These are phyloP conservation scores for Phytophthora parvispora DNA, from an alignment of 352 stramenopile species.

Conservation along the genomic window DNA sequence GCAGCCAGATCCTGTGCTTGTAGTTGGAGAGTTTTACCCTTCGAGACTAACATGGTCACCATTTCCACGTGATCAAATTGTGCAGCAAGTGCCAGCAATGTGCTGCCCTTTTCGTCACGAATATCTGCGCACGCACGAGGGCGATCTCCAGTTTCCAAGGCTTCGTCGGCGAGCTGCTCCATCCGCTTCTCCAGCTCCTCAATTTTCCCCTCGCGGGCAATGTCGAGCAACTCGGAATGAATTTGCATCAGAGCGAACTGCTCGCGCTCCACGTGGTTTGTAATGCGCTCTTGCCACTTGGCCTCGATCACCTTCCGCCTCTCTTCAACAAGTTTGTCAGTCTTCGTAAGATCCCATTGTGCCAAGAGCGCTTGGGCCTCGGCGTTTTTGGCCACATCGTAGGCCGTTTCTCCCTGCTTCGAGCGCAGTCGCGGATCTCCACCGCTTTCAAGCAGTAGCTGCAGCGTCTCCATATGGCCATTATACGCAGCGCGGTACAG, in stretches of 20 bases:
- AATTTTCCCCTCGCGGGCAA: slow-evolving; percentile 54
- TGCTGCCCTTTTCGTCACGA: slow-evolving; percentile 83
- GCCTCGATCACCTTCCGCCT: slow-evolving; percentile 73
- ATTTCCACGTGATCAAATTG: slow-evolving; percentile 79
- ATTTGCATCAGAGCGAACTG: slow-evolving; percentile 86
- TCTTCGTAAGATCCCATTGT: slow-evolving; percentile 80
- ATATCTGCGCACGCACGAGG: slow-evolving; percentile 78
- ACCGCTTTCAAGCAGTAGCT: slow-evolving; percentile 75
- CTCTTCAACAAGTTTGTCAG: slow-evolving; percentile 72
- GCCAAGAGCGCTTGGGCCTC: slow-evolving; percentile 70
- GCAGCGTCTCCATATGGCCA: slow-evolving; percentile 75
- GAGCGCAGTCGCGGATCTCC: slow-evolving; percentile 77
- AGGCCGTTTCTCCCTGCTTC: slow-evolving; percentile 85
- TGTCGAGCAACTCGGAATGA: slow-evolving; percentile 79
- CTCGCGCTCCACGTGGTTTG: slow-evolving; percentile 88
- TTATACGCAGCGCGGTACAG: slow-evolving; percentile 92
- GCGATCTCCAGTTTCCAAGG: slow-evolving; percentile 61
- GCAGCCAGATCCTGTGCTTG: slow-evolving; percentile 35
- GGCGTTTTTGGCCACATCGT: slow-evolving; percentile 87
- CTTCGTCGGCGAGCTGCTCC: slow-evolving; percentile 81
- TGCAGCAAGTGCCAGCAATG: slow-evolving; percentile 76
- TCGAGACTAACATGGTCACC: slow-evolving; percentile 63
- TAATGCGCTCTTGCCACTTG: slow-evolving; percentile 89
- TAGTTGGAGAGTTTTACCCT: slow-evolving; percentile 58
- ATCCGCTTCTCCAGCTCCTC: slow-evolving; percentile 65